Percentiles rank a stretch among this genome's conserved stretches.
Evolutionary conservation across 2,329 filamentous ascomycete genomes (phyloP).

Genomic region (Colletotrichum brevisporum): DNA sequence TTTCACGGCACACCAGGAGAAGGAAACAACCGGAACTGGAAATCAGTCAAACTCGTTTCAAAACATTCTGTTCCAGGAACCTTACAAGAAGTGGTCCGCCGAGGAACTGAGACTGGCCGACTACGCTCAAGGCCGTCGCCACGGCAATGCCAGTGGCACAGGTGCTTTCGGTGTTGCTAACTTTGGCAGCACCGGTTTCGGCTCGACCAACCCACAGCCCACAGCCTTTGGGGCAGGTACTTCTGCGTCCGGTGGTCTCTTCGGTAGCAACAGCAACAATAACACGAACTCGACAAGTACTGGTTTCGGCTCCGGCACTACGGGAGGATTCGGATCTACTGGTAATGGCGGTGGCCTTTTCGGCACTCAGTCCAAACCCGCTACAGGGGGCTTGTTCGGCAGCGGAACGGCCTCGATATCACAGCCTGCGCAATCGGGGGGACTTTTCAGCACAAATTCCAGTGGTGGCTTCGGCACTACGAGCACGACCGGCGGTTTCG

Average conservation of each 20-base stretch:
- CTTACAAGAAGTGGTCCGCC: conserved; percentile 92
- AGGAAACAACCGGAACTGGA: conserved; percentile 73
- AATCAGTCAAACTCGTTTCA: conserved; percentile 77
- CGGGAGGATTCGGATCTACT: conserved; percentile 55
- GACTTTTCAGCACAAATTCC: conserved; percentile 46
- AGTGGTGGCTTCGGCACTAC: conserved; percentile 37
- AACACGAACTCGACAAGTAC: conserved; percentile 29
- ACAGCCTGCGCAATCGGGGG: conserved; percentile 39
- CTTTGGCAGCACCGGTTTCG: conserved; percentile 65
- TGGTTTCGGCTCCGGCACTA: conserved; percentile 44
- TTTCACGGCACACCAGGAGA: conserved; percentile 80
- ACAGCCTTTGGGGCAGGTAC: conserved; percentile 58
- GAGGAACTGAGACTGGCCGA: conserved; percentile 87
- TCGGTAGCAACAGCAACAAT: conserved; percentile 49
- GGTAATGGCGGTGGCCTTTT: conserved; percentile 57
- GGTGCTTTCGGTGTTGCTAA: conserved; percentile 83
- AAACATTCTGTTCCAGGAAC: conserved; percentile 82
- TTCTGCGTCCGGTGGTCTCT: conserved; percentile 54
- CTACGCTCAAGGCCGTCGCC: conserved; percentile 88
- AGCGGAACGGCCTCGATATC: conserved; percentile 32
- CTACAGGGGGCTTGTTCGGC: conserved; percentile 35
- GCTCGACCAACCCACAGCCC: conserved; percentile 54
- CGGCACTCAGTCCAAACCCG: conserved; percentile 48
- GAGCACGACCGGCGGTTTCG: conserved; percentile 47
- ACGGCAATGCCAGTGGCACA: conserved; percentile 85